Evolutionary conservation across 2,329 filamentous ascomycete genomes (phyloP).

Genomic region (Apiospora arundinis): DNA sequence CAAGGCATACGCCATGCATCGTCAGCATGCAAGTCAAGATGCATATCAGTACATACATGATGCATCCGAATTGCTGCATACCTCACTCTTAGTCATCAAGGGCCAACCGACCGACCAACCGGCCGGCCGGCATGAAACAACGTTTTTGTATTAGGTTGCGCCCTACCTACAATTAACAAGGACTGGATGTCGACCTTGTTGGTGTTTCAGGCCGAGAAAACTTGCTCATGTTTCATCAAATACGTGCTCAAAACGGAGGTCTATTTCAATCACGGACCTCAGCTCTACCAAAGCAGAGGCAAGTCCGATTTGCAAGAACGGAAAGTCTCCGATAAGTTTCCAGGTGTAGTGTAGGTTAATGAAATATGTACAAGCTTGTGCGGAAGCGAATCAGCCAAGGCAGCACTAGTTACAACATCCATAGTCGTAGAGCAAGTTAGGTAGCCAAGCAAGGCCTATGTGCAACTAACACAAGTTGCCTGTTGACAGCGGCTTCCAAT

Average conservation of each 20-base stretch:
- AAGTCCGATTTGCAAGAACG: neutral
- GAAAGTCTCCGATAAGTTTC: no score
- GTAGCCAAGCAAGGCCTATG: no score
- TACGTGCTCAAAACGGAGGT: constrained; percentile 4
- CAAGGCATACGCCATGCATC: neutral
- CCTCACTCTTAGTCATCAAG: neutral
- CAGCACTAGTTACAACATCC: neutral
- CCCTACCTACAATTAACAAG: neutral
- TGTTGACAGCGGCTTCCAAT: no score
- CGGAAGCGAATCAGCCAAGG: neutral
- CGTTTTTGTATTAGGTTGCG: neutral
- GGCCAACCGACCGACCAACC: neutral
- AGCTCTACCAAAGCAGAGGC: neutral
- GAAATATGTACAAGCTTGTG: no score
- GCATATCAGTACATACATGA: neutral
- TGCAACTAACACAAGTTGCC: no score
- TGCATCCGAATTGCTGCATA: neutral
- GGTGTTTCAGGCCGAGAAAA: constrained; percentile 13
- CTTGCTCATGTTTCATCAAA: constrained; percentile 21
- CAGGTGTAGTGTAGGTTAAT: no score
- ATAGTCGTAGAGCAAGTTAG: no score
- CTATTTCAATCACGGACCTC: neutral
- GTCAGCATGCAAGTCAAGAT: neutral
- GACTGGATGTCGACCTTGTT: neutral
- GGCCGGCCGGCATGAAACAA: neutral